Percentiles rank a stretch among this genome's conserved stretches.
These are phyloP conservation scores for Lizonia empirigonia DNA, from an alignment of 2,329 filamentous ascomycete species.

Conservation along the genomic window DNA sequence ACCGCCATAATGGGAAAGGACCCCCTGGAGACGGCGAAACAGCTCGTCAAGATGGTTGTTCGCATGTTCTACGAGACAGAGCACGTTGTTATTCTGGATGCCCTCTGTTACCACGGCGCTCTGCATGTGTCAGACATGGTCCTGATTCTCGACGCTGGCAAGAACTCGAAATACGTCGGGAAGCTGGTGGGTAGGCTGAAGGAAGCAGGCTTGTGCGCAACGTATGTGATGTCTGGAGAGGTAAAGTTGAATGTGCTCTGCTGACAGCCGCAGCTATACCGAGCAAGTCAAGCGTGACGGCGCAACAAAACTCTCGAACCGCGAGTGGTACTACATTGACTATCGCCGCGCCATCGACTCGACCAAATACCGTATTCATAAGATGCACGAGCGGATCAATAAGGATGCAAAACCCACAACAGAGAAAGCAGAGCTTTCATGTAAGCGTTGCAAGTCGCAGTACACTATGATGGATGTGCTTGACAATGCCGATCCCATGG, in stretches of 20 bases:
- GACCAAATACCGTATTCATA: slow-evolving; percentile 92
- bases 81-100: slow-evolving; percentile 81
- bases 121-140: slow-evolving; percentile 88
- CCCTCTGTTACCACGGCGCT: slow-evolving; percentile 75
- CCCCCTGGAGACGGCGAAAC: slow-evolving; percentile 70
- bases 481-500: slow-evolving; percentile 67
- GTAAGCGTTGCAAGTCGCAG: slow-evolving; percentile 78
- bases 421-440: slow-evolving; percentile 92
- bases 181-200: slow-evolving; percentile 84
- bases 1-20: slow-evolving; percentile 43
- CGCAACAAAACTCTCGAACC: slow-evolving; percentile 78
- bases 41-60: slow-evolving; percentile 82
- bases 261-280: slow-evolving; percentile 61
- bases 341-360: slow-evolving; percentile 93
- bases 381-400: slow-evolving; percentile 87
- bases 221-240: slow-evolving; percentile 60
- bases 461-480: slow-evolving; percentile 91
- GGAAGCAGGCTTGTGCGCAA: slow-evolving; percentile 82
- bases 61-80: slow-evolving; percentile 87
- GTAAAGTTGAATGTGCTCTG: background rate
- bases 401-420: slow-evolving; percentile 75
- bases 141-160: slow-evolving; percentile 72
- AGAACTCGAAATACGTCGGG: slow-evolving; percentile 90
- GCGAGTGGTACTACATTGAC: slow-evolving; percentile 97
- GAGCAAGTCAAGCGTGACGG: slow-evolving; percentile 80